Percentiles rank a stretch among this genome's conserved stretches.
Conservation (phyloP, 139 green algal genomes). For the Picochlorum sp. region DNA sequence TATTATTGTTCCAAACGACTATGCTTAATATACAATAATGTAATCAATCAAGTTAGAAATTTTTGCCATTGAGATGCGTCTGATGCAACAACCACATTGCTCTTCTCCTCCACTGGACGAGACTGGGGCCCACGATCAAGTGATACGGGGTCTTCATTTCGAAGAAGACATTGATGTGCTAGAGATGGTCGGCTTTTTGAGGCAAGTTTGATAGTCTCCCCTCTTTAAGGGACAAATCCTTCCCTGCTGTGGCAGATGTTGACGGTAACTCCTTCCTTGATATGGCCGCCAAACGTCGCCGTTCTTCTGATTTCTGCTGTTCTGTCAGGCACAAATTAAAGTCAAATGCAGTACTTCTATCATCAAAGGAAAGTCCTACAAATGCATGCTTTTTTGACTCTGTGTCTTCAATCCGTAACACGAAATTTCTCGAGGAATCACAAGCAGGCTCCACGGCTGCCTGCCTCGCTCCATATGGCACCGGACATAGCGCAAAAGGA, state of each 20-base stretch:
- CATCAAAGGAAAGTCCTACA: slow-evolving; percentile 65
- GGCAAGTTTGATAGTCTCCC: slow-evolving; percentile 55
- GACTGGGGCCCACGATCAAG: too few relatives aligned
- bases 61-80: slow-evolving; percentile 20
- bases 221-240: slow-evolving; percentile 59
- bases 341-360: slow-evolving; percentile 66
- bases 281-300: background rate
- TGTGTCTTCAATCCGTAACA: slow-evolving; percentile 63
- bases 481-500: slow-evolving; percentile 66
- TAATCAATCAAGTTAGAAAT: slow-evolving; percentile 23
- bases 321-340: slow-evolving; percentile 73
- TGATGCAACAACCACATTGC: slow-evolving; percentile 5
- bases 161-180: background rate
- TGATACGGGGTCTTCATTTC: background rate
- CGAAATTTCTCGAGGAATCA: slow-evolving; percentile 66
- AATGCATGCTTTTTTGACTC: slow-evolving; percentile 60
- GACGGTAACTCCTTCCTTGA: background rate
- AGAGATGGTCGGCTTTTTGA: background rate
- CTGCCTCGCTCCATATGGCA: slow-evolving; percentile 40
- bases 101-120: too few relatives aligned
- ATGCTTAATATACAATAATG: slow-evolving; percentile 10
- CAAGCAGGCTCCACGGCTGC: slow-evolving; percentile 49
- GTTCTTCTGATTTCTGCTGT: background rate
- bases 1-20: slow-evolving; percentile 73
- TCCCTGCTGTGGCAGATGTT: background rate